These are phyloP conservation scores for Furcasterigmium sp. DNA, from an alignment of 2,329 filamentous ascomycete genomes.

Conservation along the genomic window DNA sequence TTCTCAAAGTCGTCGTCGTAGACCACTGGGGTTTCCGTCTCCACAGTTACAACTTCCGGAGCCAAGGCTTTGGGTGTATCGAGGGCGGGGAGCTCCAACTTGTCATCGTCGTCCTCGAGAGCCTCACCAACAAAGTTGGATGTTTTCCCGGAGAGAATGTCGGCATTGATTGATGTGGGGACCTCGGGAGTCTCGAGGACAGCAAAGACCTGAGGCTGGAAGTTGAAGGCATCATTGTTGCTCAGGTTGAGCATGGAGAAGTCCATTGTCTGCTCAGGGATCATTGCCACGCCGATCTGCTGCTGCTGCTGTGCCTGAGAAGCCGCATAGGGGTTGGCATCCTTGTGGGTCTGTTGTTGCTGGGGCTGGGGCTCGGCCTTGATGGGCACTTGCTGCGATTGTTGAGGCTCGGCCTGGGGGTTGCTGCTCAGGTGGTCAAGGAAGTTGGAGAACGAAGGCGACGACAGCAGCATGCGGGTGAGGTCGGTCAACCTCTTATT, in stretches of 20 bases:
- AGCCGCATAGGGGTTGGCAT: constrained; percentile 56
- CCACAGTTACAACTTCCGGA: constrained; percentile 19
- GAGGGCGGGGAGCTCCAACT: constrained; percentile 51
- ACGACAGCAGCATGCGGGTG: constrained; percentile 75
- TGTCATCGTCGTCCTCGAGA: constrained; percentile 42
- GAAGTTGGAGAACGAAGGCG: constrained; percentile 77
- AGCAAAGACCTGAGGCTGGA: constrained; percentile 68
- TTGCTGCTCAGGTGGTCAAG: constrained; percentile 65
- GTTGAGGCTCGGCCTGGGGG: constrained; percentile 32
- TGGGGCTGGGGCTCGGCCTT: constrained; percentile 16
- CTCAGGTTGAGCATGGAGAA: constrained; percentile 65
- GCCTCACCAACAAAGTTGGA: constrained; percentile 45
- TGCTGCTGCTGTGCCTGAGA: constrained; percentile 52
- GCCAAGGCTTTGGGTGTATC: constrained; percentile 37
- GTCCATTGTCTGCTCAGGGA: constrained; percentile 74
- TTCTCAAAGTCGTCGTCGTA: constrained; percentile 56
- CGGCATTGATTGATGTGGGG: constrained; percentile 53
- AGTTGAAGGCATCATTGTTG: constrained; percentile 45
- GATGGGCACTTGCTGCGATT: constrained; percentile 1
- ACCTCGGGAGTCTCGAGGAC: constrained; percentile 66
- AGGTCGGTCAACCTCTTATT: constrained; percentile 75
- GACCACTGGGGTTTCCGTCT: constrained; percentile 17
- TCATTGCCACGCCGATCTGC: constrained; percentile 75
- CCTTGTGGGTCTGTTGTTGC: constrained; percentile 54
- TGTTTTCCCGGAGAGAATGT: constrained; percentile 66